Conservation (phyloP, 352 stramenopile species). For the Globisporangium rhizosaccharum region DNA sequence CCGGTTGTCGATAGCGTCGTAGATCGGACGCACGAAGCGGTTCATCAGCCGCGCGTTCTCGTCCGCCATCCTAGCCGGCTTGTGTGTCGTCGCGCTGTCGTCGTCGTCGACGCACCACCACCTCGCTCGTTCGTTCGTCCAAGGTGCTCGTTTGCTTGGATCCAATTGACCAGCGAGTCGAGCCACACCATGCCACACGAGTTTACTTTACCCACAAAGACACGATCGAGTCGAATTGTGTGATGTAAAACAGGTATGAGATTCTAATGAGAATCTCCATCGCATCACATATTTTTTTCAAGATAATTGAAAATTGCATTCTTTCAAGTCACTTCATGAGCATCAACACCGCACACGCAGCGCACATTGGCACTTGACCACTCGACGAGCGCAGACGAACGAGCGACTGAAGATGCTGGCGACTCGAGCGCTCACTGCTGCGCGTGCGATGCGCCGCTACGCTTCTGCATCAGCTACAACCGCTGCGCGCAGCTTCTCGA, state of each 20-base stretch:
- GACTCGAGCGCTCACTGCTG: conserved; percentile 19
- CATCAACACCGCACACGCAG: neutral
- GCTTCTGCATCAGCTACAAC: neutral
- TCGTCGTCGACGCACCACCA: neutral
- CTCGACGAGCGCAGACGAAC: neutral
- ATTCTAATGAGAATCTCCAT: no score
- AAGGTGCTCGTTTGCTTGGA: conserved; percentile 5
- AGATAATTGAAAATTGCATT: no score
- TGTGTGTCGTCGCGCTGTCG: conserved; percentile 2
- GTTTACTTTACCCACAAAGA: neutral
- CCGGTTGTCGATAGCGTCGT: conserved; percentile 75
- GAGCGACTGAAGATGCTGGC: conserved; percentile 19
- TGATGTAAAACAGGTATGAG: no score
- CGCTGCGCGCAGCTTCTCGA: conserved; percentile 33
- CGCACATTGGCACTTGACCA: neutral
- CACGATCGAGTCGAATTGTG: no score
- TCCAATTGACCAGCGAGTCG: conserved; percentile 3
- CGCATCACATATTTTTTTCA: no score
- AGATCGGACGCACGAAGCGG: conserved; percentile 80
- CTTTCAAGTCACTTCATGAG: no score
- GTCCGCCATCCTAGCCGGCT: conserved; percentile 33
- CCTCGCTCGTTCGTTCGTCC: neutral
- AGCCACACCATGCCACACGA: neutral
- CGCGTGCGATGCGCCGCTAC: conserved; percentile 16
- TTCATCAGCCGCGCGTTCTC: conserved; percentile 50